Percentiles rank a stretch among this genome's conserved stretches.
These are phyloP conservation scores for Dionaea muscipula DNA, from an alignment of 179 eudicot genomes.

Conservation along the genomic window DNA sequence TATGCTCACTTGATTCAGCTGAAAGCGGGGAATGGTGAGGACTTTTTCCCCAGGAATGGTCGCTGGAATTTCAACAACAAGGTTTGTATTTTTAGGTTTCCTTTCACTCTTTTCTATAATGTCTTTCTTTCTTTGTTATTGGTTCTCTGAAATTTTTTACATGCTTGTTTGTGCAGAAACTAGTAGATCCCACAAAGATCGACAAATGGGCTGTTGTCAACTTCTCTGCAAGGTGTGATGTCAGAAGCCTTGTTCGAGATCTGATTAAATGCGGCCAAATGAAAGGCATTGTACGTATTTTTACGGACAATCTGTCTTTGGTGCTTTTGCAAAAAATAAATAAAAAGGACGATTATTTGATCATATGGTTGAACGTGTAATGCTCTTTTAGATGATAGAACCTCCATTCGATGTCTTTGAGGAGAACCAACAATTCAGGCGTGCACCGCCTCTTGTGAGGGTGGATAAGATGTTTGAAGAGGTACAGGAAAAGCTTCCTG, in stretches of 20 bases:
- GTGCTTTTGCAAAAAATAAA: no score
- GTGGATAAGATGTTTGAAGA: conserved; percentile 71
- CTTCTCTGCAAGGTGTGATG: conserved; percentile 67
- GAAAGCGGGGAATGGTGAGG: conserved; percentile 62
- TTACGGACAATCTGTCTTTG: background rate
- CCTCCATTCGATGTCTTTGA: conserved; percentile 56
- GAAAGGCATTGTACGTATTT: conserved; percentile 59
- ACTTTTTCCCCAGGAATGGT: conserved; percentile 66
- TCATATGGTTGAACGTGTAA: background rate
- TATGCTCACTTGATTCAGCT: conserved; percentile 24
- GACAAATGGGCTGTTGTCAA: conserved; percentile 71
- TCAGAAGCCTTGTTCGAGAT: conserved; percentile 38
- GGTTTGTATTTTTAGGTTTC: conserved; percentile 18
- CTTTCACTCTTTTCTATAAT: background rate
- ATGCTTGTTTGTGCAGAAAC: conserved; percentile 34
- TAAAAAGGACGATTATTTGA: no score
- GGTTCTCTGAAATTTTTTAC: background rate
- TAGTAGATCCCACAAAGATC: conserved; percentile 57
- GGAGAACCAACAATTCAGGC: conserved; percentile 45
- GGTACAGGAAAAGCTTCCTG: conserved; percentile 67
- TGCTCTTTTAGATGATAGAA: conserved; percentile 35
- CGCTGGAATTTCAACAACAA: conserved; percentile 79
- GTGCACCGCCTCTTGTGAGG: conserved; percentile 66
- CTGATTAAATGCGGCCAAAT: conserved; percentile 42
- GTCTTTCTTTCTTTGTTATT: background rate